Evolutionary conservation across 2,329 filamentous ascomycete genomes (phyloP), one percentile per base, ranked within the genome.

Genomic region (Aspergillus phoenicis): DNA sequence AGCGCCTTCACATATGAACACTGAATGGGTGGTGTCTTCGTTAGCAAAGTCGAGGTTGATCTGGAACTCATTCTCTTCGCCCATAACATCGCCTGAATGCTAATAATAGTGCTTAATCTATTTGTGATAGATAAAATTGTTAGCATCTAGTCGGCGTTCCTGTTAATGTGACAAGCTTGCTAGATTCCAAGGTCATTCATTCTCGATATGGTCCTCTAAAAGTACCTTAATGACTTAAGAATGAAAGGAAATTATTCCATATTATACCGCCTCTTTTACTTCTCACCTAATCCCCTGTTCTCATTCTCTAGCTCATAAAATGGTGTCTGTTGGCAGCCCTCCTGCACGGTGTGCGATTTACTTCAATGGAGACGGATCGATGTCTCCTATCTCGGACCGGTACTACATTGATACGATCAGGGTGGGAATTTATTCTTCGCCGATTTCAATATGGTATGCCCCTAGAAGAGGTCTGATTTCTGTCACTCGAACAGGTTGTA

Each of bases 321-420:
- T 17, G 17, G 13, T 64, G 60, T 56, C 57, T 30, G 59, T 53
- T 54, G 55, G 52, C 53, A 62, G 60, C 64, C 63, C 58, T 62
- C 59, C 58, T 52, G 62, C 24, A 61, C 68, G 64, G 64, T 57
- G 62, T 59, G 52, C 66, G 64, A 68, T 68, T 64, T 62, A 66
- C 63, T 65, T 66, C 60, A 52, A 64, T 64, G 33, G 33, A 36
- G 13, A 36, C 33, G 33, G 5, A 36, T 30, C 28, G 28, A 30
- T 36, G 33, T 13, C 33, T 36, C 33, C 33, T 36, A 3, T 20
- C 20, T 10, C 7, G 28, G 28, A 33, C 47, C 33, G 33, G 26
- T 17, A 26, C 28, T 7, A 15, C 15, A 33, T 33, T 30, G 24
- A 59, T 47, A 53, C 36, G 36, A 39, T 24, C 13, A 39, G 39